phyloP scores from a whole-genome alignment of 805 yeast genomes.

The Starmera dryadoides region DNA sequence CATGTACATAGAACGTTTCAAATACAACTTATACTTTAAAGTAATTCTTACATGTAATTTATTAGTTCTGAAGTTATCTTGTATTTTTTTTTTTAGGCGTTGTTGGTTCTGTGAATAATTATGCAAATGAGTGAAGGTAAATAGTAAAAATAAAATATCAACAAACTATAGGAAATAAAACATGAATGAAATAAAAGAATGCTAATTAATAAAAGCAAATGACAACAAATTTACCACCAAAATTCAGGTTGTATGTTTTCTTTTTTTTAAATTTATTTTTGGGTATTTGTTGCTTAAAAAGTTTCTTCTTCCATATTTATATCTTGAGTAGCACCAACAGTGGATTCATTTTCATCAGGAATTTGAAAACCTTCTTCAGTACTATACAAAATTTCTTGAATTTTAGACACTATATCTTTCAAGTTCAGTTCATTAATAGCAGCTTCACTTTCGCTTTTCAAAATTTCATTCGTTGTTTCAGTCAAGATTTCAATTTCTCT shows the following conservation, averaged over 20 bases:
- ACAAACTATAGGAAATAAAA: too few species aligned
- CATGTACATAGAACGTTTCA: neutral
- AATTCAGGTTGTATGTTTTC: too few species aligned
- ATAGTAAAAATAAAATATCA: too few species aligned
- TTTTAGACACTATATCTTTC: constrained; percentile 43
- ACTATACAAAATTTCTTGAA: constrained; percentile 71
- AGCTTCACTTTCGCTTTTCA: constrained; percentile 27
- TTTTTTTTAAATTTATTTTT: too few species aligned
- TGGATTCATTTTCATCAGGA: constrained; percentile 32
- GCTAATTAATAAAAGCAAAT: too few species aligned
- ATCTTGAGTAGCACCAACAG: constrained; percentile 7
- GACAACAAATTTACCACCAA: too few species aligned
- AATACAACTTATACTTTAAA: neutral
- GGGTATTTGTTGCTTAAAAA: too few species aligned
- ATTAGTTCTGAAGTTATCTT: too few species aligned
- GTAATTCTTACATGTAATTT: neutral
- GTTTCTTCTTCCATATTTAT: constrained; percentile 28
- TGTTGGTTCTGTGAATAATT: too few species aligned
- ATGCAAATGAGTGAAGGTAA: too few species aligned
- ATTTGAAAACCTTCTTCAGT: constrained; percentile 81
- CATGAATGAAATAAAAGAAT: too few species aligned
- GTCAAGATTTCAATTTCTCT: constrained; percentile 81
- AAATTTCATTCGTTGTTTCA: constrained; percentile 52
- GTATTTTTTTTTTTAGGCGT: too few species aligned
- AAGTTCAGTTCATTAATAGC: constrained; percentile 20